These are phyloP conservation scores for Paratinospora sagittata DNA, from an alignment of 164 flowering plant species.

Conservation along the genomic window DNA sequence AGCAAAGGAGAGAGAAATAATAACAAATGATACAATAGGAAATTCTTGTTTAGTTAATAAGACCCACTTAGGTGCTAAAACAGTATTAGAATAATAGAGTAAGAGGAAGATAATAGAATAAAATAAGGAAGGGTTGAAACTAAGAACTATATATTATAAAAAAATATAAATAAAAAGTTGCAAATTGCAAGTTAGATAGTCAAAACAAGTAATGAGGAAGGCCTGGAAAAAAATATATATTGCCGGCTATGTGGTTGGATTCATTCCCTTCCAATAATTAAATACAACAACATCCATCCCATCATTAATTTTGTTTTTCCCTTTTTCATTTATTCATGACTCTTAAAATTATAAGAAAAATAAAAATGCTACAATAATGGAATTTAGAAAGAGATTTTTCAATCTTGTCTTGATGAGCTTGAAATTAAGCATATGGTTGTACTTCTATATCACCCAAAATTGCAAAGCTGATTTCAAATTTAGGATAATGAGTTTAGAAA, in stretches of 20 bases:
- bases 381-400: too few relatives aligned
- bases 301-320: neutral
- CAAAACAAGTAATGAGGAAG: neutral
- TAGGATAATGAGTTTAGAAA: too few relatives aligned
- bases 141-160: neutral
- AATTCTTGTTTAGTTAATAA: neutral
- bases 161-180: too few relatives aligned
- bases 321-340: neutral
- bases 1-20: neutral
- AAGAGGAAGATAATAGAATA: neutral
- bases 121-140: neutral
- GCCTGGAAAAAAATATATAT: neutral
- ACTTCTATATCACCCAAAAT: too few relatives aligned
- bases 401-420: neutral
- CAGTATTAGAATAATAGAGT: conserved; percentile 1
- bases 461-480: too few relatives aligned
- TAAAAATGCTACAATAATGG: too few relatives aligned
- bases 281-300: neutral
- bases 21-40: neutral
- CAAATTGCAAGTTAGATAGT: neutral
- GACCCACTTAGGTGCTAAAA: neutral
- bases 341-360: too few relatives aligned
- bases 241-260: conserved; percentile 1
- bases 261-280: neutral
- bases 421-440: too few relatives aligned